Percentiles rank a stretch among this genome's conserved stretches.
phyloP scores from a whole-genome alignment of 192 early-diverging fungal genomes.

The Linnemannia exigua region DNA sequence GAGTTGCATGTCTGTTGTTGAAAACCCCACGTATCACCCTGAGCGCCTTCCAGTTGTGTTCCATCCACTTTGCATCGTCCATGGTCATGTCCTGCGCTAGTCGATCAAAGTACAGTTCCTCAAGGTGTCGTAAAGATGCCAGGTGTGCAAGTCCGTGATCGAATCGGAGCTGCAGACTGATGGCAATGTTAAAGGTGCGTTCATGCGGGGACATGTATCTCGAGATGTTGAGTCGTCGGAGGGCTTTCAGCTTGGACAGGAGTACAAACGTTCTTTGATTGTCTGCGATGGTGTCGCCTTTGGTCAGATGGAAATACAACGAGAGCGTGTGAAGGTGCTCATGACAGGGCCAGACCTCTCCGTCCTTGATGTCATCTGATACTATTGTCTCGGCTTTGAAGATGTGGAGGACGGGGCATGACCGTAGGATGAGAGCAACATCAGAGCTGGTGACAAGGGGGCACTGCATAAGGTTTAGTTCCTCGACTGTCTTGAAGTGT shows the following conservation, averaged over 20 bases:
- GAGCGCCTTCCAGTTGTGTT: neutral
- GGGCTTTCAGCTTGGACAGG: neutral
- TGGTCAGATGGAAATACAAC: neutral
- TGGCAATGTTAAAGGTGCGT: neutral
- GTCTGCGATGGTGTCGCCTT: neutral
- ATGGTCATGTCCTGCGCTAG: neutral
- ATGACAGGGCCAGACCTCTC: neutral
- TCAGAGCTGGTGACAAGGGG: neutral
- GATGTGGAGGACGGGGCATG: neutral
- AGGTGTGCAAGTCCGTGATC: neutral
- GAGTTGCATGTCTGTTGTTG: neutral
- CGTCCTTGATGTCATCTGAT: neutral
- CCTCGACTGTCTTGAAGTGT: neutral
- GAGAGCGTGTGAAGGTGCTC: neutral
- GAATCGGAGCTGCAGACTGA: neutral
- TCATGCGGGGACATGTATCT: neutral
- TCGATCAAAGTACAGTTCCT: neutral
- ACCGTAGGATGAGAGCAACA: neutral
- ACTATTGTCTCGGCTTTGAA: neutral
- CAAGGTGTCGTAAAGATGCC: neutral
- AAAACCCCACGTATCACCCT: neutral
- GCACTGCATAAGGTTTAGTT: neutral
- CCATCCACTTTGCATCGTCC: neutral
- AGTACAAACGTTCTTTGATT: neutral
- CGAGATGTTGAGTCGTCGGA: neutral